Evolutionary conservation across 805 yeast species (phyloP), one percentile per base, ranked within the genome.

Genomic region (Naumovozyma castellii): DNA sequence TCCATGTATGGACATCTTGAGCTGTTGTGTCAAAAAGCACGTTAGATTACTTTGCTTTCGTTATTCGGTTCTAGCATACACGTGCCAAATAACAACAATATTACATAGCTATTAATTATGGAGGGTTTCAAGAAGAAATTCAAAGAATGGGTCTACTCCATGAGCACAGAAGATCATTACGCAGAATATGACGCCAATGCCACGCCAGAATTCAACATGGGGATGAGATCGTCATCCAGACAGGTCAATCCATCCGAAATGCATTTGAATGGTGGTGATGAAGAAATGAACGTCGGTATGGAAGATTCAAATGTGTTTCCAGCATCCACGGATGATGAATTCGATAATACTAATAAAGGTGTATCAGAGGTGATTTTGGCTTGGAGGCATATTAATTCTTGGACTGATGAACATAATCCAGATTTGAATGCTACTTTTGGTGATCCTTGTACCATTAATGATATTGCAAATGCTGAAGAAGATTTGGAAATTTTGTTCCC

Each of bases 381-480:
- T 10, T 90, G 97, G 97, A 73, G 83, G 46, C 88, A 88, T 53
- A 78, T 90, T 42, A 90, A 84, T 49, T 68, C 76, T 15, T 90
- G 97, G 96, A 67, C 90, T 15, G 71, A 74, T 28, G 75, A 76
- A 41, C 73, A 85, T 60, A 81, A 80, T 47, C 84, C 92, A 1
- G 98, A 90, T 62, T 67, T 92, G 41, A 73, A 71, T 43, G 88
- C 84, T 42, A 78, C 92, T 37, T 64, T 90, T 46, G 78, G 80
- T 54, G 80, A 76, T 38, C 82, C 86, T 20, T 92, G 87, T 45
- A 85, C 96, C 0, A 69, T 72, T 31, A 74, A 80, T 42, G 98
- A 92, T 57, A 68, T 90, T 41, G 69, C 71, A 46, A 90, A 82
- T 50, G 80, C 92, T 22, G 97, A 92, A 64, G 73, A 75, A 50